Base-by-base conservation (phyloP, 140 eudicot species). In the Senecio squalidus region DNA sequence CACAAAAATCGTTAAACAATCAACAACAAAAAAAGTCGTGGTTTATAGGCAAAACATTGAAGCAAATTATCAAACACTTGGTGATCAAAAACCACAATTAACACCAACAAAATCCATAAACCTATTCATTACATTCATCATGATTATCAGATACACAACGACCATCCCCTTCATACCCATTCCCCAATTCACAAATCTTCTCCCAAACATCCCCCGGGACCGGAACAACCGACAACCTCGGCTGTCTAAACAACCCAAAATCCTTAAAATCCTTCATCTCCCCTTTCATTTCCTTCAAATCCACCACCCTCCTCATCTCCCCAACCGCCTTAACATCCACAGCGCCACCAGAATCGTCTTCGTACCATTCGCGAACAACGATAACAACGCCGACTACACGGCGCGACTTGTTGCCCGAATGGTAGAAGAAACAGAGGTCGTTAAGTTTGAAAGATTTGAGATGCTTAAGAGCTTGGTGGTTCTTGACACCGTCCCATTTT, bases 401-500 rank as follows among this genome's bases (percentile, higher is more conserved):
- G 22, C 89, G 95, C 44, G 66, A 53, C 25, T 77, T 87, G 34
- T 79, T 17, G 2, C 98, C 96, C 14, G 96, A 92, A 41, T 92
- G 96, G 77, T 92, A 92, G 85, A 92, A 92, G 72, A 92, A 87
- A 34, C 96, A 92, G 51, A 81, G 79, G 61, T 86, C 95, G 6
- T 81, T 72, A 0, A 62, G 36, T 4, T 57, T 62, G 76, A 74
- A 67, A 47, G 95, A 66, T 66, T 84, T 86, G 50, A 86, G 72
- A 11, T 86, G 18, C 21, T 84, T 81, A 17, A 79, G 82, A 17
- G 96, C 98, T 74, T 81, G 96, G 70, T 82, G 87, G 89, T 92
- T 92, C 67, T 87, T 87, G 46, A 92, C 96, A 14, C 96, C 98
- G 75, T 92, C 98, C 96, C 98, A 92, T 24, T 82, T 87, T n/a